phyloP scores from a whole-genome alignment of 1,284 basidiomycete species.

The Xanthoconium separans region DNA sequence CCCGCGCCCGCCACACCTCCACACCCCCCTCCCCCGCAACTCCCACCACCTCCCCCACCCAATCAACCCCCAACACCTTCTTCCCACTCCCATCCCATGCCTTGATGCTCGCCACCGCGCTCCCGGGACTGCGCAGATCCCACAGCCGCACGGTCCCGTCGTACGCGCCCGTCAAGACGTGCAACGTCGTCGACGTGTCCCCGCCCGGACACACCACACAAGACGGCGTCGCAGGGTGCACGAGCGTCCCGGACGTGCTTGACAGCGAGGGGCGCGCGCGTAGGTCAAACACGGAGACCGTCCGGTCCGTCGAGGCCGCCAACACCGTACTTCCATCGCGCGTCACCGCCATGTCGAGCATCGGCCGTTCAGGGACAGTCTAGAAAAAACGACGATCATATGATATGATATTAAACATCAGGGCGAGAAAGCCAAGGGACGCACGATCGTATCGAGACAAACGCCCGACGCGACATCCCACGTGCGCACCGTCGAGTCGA shows the following conservation, averaged over 20 bases:
- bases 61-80: constrained; percentile 77
- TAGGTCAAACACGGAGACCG: constrained; percentile 66
- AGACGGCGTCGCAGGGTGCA: constrained; percentile 75
- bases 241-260: constrained; percentile 52
- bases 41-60: constrained; percentile 69
- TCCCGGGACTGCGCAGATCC: constrained; percentile 76
- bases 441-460: constrained; percentile 47
- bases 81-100: constrained; percentile 48
- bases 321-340: constrained; percentile 45
- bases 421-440: no score
- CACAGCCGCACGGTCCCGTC: constrained; percentile 83
- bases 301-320: constrained; percentile 68
- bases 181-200: constrained; percentile 23
- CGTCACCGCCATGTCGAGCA: constrained; percentile 56
- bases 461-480: constrained; percentile 75
- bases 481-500: constrained; percentile 71
- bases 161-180: constrained; percentile 80
- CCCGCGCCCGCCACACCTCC: constrained; percentile 63
- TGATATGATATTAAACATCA: no score
- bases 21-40: constrained; percentile 84
- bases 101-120: constrained; percentile 66
- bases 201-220: constrained; percentile 52
- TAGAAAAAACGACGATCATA: constrained; percentile 31
- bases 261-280: constrained; percentile 43
- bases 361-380: constrained; percentile 69